Conservation (phyloP, 208 protist species). For the Leishmania braziliensis region DNA sequence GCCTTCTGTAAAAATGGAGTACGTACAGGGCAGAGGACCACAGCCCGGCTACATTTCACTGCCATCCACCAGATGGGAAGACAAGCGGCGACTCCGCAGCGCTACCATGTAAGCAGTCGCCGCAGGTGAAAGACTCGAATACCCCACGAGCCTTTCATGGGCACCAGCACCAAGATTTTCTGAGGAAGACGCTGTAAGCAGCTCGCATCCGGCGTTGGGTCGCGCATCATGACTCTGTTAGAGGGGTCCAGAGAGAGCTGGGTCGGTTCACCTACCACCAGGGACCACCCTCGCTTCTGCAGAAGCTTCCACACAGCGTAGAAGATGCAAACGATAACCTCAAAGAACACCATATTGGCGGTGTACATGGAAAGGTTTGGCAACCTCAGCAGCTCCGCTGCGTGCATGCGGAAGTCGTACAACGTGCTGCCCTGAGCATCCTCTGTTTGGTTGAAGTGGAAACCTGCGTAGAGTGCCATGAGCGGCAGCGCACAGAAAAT, state of each 20-base stretch:
- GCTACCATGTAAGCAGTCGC: not conserved
- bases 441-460: slow-evolving; percentile 11
- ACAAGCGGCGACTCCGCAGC: not conserved
- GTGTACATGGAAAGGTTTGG: slow-evolving; percentile 27
- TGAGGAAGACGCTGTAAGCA: slow-evolving; percentile 11
- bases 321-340: slow-evolving; percentile 16
- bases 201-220: not conserved
- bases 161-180: slow-evolving; percentile 27
- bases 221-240: slow-evolving; percentile 7
- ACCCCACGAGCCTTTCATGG: slow-evolving; percentile 15
- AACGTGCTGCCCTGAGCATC: not conserved
- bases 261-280: slow-evolving; percentile 7
- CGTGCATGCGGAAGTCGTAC: slow-evolving; percentile 33
- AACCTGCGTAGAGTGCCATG: slow-evolving; percentile 26
- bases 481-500: slow-evolving; percentile 23
- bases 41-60: not conserved
- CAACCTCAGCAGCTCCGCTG: slow-evolving; percentile 21
- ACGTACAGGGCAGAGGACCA: not conserved
- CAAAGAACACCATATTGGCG: slow-evolving; percentile 7
- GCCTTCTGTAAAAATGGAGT: not conserved
- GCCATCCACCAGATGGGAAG: not conserved
- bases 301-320: slow-evolving; percentile 22
- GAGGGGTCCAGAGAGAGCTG: slow-evolving; percentile 7
- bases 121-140: not conserved
- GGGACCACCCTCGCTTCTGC: not conserved